Evolutionary conservation across 257 asterid genomes (phyloP).

Genomic region (Nicotiana undulata): DNA sequence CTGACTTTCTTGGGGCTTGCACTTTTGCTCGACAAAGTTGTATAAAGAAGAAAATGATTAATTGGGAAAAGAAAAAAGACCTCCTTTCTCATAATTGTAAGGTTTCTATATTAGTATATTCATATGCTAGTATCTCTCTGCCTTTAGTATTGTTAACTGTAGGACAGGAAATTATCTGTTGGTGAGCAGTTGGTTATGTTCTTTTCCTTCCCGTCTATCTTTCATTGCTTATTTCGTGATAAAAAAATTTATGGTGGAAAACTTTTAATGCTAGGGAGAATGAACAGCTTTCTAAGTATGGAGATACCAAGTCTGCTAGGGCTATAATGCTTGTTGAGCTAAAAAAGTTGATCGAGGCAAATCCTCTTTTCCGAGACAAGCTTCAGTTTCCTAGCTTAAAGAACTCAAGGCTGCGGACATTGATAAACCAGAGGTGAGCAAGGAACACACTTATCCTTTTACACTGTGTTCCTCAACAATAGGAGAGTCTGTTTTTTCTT

Average conservation of each 20-base stretch:
- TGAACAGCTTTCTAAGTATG: constrained; percentile 41
- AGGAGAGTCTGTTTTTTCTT: neutral
- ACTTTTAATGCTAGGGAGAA: constrained; percentile 41
- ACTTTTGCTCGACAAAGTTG: neutral
- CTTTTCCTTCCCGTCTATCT: neutral
- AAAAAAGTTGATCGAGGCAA: constrained; percentile 43
- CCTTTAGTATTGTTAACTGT: neutral
- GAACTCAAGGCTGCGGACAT: constrained; percentile 45
- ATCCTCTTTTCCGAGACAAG: constrained; percentile 55
- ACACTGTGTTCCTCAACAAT: neutral
- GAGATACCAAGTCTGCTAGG: constrained; percentile 50
- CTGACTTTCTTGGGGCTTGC: neutral
- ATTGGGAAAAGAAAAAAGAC: neutral
- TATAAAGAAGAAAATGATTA: neutral
- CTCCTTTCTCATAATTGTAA: neutral
- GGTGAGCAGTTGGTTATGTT: neutral
- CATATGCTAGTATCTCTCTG: neutral
- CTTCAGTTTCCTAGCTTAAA: constrained; percentile 47
- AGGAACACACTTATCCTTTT: neutral
- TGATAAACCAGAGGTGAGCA: constrained; percentile 55
- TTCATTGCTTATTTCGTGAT: constrained; percentile 8
- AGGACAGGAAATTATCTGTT: neutral
- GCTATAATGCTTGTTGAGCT: constrained; percentile 39
- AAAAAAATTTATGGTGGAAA: neutral
- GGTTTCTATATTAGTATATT: neutral